A percentile compares a stretch with the other conserved stretches of the same genome.
These are phyloP conservation scores for Coniella vitis DNA, from an alignment of 2,329 filamentous ascomycete genomes.

Conservation along the genomic window DNA sequence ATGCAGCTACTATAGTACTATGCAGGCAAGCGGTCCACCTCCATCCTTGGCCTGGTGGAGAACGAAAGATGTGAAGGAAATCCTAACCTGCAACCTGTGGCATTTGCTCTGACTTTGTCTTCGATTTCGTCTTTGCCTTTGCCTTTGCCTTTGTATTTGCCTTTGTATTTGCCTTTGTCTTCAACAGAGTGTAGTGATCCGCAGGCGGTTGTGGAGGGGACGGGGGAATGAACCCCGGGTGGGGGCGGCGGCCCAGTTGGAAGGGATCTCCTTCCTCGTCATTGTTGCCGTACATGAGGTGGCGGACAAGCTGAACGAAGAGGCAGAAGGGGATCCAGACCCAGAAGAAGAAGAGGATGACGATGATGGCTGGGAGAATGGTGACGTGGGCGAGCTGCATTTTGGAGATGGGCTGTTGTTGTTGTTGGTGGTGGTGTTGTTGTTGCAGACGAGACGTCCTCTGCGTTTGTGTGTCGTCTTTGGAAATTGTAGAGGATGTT, in stretches of 20 bases:
- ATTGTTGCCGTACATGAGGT: not conserved
- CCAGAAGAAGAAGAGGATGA: slow-evolving; percentile 2
- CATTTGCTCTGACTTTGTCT: no score
- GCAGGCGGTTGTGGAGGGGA: not conserved
- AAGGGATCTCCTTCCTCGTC: no score
- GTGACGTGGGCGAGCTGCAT: not conserved
- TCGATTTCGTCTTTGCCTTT: not conserved
- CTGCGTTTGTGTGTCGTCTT: no score
- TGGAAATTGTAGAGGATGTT: no score
- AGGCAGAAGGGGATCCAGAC: not conserved
- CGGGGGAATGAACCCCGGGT: not conserved
- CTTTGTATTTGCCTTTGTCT: not conserved
- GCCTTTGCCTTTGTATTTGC: not conserved
- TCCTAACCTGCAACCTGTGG: no score
- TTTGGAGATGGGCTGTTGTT: not conserved
- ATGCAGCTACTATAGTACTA: no score
- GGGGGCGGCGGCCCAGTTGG: not conserved
- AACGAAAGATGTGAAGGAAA: no score
- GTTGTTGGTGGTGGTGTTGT: not conserved
- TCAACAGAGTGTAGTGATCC: not conserved
- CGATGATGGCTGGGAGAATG: slow-evolving; percentile 2
- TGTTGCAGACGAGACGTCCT: no score
- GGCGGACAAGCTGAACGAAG: not conserved
- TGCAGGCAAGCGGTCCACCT: no score
- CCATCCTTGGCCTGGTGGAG: no score